Evolutionary conservation across 371 early-diverging fungal species (phyloP), one percentile per base, ranked within the genome.

Genomic region (Capniomyces stellatus): DNA sequence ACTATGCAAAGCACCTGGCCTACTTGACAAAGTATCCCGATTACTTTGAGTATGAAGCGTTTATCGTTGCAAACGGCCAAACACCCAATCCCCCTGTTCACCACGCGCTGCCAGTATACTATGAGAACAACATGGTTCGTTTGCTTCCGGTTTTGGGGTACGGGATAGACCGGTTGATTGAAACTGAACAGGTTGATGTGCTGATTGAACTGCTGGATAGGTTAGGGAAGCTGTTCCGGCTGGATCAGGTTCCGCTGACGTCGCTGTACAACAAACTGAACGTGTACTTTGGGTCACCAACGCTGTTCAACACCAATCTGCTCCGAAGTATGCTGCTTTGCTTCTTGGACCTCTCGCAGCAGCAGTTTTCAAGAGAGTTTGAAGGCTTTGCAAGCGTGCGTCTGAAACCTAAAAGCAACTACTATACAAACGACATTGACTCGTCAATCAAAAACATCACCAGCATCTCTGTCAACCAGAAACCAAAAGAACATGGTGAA

Each of bases 1-100:
- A 77, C 42, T 76, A 79, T 60, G 72, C 72, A 18, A 84, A 83
- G 44, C 61, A 84, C 15, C 71, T 71, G 60, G 64, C 67, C 31
- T 86, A 81, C 54, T 60, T 83, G 35, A 61, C 67, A 2, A 71
- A 72, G 23, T 85, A 69, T 58, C 87, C 85, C 0, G 87, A 86
- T 58, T 83, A 74, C 58, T 73, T 75, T 54, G 80, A 82, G 56
- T 81, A 79, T 58, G 87, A 86, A 54, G 79, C 75, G 0, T 77
- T 70, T 58, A 74, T 77, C 3, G 69, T 71, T 61, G 44, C 60
- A 15, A 60, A 66, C 29, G 62, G 63, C 43, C 35, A 35, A 35
- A 35, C 35, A 10, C 35, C 35, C 35, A 15, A 35, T 10, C 72
- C 73, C 41, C 83, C 83, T 22, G 75, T 80, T 1, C 64, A 72